Conservation (phyloP, 2,329 filamentous ascomycete species). For the Fusarium odoratissimum region DNA sequence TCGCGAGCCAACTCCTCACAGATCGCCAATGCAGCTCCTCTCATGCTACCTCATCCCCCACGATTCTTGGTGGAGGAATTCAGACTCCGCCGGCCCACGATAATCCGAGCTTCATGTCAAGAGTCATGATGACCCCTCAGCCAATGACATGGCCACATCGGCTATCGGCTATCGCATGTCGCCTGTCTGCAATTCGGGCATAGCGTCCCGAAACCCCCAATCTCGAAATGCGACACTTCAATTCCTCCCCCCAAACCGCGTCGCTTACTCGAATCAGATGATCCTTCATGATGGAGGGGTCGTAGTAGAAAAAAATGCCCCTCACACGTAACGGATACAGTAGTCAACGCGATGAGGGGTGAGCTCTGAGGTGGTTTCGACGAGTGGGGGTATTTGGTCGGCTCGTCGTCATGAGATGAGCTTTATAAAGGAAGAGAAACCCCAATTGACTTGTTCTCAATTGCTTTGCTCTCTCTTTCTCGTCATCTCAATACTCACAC, state of each 20-base stretch:
- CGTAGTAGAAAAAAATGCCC: slow-evolving; percentile 11
- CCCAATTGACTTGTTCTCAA: slow-evolving; percentile 11
- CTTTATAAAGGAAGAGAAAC: slow-evolving; percentile 27
- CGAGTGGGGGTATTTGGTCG: slow-evolving; percentile 29
- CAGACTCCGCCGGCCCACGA: slow-evolving; percentile 39
- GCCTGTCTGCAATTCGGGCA: slow-evolving; percentile 22
- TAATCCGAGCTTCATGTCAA: slow-evolving; percentile 38
- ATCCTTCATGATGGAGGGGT: slow-evolving; percentile 24
- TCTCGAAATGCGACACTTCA: slow-evolving; percentile 8
- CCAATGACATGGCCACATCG: slow-evolving; percentile 15
- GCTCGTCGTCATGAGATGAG: slow-evolving; percentile 14
- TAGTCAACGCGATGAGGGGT: slow-evolving; percentile 23
- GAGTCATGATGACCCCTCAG: slow-evolving; percentile 30
- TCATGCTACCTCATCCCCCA: slow-evolving; percentile 22
- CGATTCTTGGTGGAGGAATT: slow-evolving; percentile 42
- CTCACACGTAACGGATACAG: slow-evolving; percentile 28
- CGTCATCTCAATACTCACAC: not conserved
- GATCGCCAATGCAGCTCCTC: not conserved
- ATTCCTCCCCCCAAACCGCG: slow-evolving; percentile 28
- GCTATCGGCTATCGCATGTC: slow-evolving; percentile 29
- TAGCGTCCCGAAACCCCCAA: slow-evolving; percentile 39
- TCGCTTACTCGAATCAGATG: slow-evolving; percentile 10
- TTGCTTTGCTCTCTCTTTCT: slow-evolving; percentile 9
- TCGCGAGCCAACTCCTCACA: not conserved
- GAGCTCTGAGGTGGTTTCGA: slow-evolving; percentile 9